Evolutionary conservation across 2,329 filamentous ascomycete species (phyloP), one percentile per base, ranked within the genome.

Genomic region (Cladobotryum mycophilum): DNA sequence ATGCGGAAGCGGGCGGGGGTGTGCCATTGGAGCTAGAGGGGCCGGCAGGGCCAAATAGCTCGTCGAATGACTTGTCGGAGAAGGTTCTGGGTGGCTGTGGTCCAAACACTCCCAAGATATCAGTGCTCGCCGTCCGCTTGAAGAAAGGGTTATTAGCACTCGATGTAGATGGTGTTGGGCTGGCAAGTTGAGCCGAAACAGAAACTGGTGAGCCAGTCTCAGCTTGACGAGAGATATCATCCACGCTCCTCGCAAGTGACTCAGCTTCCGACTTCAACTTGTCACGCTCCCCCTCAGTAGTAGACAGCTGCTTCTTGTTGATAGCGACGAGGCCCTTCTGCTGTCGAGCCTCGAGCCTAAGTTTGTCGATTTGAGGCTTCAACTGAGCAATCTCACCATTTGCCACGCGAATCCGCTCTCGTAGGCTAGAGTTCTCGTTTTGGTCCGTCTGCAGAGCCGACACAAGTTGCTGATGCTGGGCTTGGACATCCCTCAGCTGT

Each of bases 111-210:
- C 75, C 73, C 69, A 79, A 76, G 52, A 82, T 76, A 56, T 83
- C 78, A 37, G 80, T 76, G 67, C 82, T 84, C 51, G 75, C 78
- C 43, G 81, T 80, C 42, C 82, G 76, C 62, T 89, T 84, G 74
- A 96, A 96, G 76, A 99, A 99, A 1, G 93, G 93, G 65, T 99
- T 99, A 62, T 90, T 96, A 59, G 80, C 88, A 65, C 85, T 92
- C 41, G 83, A 75, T 3, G 77, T 78, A 37, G 84, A 86, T 48
- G 76, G 75, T 51, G 82, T 78, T 40, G 90, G 89, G 67, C 88
- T 95, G 50, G 76, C 79, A 47, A 89, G 76, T 53, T 79, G 67
- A 52, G 74, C 64, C 53, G 74, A 66, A 3, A 64, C 63, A 12
- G 74, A 67, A 4, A 74, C 69, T 12, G 73, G 74, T n/a, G 79